Evolutionary conservation across 352 stramenopile genomes (phyloP), one percentile per base, ranked within the genome.

Genomic region (Globisporangium carolinianum): DNA sequence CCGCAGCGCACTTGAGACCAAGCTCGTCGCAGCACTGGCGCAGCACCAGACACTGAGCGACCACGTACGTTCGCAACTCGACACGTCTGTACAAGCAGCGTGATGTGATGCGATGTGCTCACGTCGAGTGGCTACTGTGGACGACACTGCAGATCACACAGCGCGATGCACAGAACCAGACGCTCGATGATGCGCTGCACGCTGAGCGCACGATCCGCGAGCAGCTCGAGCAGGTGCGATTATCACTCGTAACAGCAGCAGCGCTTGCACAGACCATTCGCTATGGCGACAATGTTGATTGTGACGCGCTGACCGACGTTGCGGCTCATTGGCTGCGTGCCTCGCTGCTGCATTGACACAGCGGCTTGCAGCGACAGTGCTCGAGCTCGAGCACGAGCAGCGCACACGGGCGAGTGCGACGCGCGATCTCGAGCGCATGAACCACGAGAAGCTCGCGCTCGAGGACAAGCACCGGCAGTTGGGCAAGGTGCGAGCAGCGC

Each of bases 391-490:
- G 1, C 50, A 58, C 4, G 67, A 79, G 37, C 57, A 55, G n/a
- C 41, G 66, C 4, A 24, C 38, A n/a, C 71, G 56, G 24, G 24
- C 24, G 24, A 32, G 24, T 47, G 62, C 42, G 3, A 17, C 58
- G 2, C 56, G 74, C 17, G 43, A 70, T 12, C 38, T 61, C 5
- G 47, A 59, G 14, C 51, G 53, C 55, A 14, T 68, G 5, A 47
- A 52, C 12, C 54, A 66, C 15, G 77, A 84, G 39, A 89, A 87
- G 24, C 17, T 63, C 18, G 24, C 45, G 6, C 55, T 82, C 6
- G 73, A 87, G 47, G 75, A 87, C 5, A 85, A 82, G 35, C 49
- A 74, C 4, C 63, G 63, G 46, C 43, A 54, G 11, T 41, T 75
- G 14, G 54, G 48, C 39, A 79, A 79, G 64, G 74, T 83, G 17